A percentile compares a stretch with the other conserved stretches of the same genome.
These are phyloP conservation scores for Blastocystis sp. DNA, from an alignment of 352 stramenopile genomes.

Conservation along the genomic window DNA sequence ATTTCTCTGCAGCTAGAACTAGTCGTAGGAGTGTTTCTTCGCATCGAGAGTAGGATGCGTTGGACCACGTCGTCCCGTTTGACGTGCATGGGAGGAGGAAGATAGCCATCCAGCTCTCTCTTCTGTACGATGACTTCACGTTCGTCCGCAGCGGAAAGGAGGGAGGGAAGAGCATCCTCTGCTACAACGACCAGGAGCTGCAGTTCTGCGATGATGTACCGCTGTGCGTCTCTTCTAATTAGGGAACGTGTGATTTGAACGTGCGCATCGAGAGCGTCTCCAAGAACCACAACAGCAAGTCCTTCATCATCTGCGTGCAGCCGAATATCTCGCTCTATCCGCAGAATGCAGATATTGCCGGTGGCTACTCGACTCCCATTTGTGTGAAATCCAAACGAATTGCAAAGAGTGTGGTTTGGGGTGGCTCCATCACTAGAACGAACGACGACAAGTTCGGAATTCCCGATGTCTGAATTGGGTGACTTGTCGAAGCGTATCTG, in stretches of 20 bases:
- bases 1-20: slow-evolving; percentile 8
- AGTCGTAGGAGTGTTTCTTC: neutral
- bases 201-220: neutral
- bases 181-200: neutral
- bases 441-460: neutral
- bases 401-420: neutral
- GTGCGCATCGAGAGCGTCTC: slow-evolving; percentile 43
- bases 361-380: slow-evolving; percentile 11
- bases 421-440: neutral
- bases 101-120: neutral
- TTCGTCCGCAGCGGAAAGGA: neutral
- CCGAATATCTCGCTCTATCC: neutral
- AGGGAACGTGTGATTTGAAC: slow-evolving; percentile 26
- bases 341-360: slow-evolving; percentile 53
- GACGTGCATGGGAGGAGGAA: neutral
- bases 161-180: neutral
- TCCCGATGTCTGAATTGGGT: neutral
- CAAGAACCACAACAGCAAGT: slow-evolving; percentile 58
- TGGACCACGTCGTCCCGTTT: neutral
- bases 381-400: slow-evolving; percentile 24
- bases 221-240: neutral
- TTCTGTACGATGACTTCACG: slow-evolving; percentile 33
- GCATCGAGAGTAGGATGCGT: neutral
- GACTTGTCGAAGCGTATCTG: neutral
- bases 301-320: slow-evolving; percentile 18